Conservation (phyloP, 306 rosid species). For the Quercus suber region DNA sequence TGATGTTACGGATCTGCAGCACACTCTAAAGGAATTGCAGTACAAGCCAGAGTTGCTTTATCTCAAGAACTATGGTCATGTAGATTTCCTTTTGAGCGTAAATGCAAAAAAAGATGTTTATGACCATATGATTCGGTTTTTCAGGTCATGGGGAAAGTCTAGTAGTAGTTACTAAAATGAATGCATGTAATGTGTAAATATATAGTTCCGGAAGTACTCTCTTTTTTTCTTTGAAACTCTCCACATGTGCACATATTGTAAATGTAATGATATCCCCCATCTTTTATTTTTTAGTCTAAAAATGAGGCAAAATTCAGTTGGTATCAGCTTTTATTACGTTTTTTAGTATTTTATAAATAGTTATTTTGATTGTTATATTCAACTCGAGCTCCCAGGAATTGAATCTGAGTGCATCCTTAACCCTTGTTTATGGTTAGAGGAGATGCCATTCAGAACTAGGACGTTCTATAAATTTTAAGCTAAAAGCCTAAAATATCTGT, state of each 20-base stretch:
- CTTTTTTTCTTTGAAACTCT: not conserved
- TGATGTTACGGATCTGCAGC: conserved; percentile 60
- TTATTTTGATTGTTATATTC: no score
- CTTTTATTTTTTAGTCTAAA: not conserved
- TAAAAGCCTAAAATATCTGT: no score
- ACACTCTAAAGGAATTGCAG: conserved; percentile 57
- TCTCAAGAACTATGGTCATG: conserved; percentile 79
- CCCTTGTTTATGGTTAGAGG: no score
- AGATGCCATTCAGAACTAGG: no score
- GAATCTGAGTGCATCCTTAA: no score
- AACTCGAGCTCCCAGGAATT: no score
- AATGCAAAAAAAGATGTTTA: conserved; percentile 70
- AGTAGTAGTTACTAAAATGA: conserved; percentile 32
- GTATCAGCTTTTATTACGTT: not conserved
- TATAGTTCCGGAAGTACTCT: not conserved
- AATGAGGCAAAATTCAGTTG: not conserved
- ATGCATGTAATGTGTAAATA: not conserved
- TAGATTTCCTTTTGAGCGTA: conserved; percentile 76
- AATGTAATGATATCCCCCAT: not conserved
- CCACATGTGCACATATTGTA: not conserved
- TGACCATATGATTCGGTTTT: conserved; percentile 61
- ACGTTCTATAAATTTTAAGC: no score
- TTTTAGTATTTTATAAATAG: not conserved
- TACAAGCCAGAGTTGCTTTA: conserved; percentile 73
- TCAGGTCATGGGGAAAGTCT: conserved; percentile 34